Conservation (phyloP, 2,329 filamentous ascomycete species). For the Dothidotthia symphoricarpi region DNA sequence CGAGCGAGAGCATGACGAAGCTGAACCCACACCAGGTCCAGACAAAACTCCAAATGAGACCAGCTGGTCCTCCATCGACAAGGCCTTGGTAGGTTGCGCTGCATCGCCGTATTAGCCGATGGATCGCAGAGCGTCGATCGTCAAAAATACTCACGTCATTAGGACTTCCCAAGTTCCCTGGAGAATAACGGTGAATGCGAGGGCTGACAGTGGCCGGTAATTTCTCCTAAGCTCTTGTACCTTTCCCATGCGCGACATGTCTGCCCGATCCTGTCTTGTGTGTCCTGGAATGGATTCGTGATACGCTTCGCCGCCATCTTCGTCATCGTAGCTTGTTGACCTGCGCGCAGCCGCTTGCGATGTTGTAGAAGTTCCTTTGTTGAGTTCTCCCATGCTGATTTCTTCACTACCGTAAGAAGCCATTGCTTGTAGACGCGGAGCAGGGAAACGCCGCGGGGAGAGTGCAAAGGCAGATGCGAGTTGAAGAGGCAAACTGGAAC, state of each 20-base stretch:
- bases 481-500: too few relatives aligned
- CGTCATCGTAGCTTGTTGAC: slow-evolving; percentile 15
- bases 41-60: slow-evolving; percentile 37
- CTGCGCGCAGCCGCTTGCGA: slow-evolving; percentile 4
- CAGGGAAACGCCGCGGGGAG: slow-evolving; percentile 10
- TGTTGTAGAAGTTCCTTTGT: slow-evolving; percentile 9
- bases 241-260: slow-evolving; percentile 39
- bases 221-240: slow-evolving; percentile 36
- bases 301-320: slow-evolving; percentile 26
- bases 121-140: background rate
- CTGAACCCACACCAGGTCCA: slow-evolving; percentile 38
- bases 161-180: slow-evolving; percentile 38
- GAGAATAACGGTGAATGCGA: slow-evolving; percentile 36
- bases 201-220: slow-evolving; percentile 33
- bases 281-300: slow-evolving; percentile 28
- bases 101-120: slow-evolving; percentile 3
- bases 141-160: slow-evolving; percentile 24
- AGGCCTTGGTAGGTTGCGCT: slow-evolving; percentile 32
- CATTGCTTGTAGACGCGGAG: slow-evolving; percentile 17
- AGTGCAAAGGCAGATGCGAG: background rate
- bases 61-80: slow-evolving; percentile 33
- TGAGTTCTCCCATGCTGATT: slow-evolving; percentile 1
- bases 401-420: slow-evolving; percentile 18
- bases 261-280: slow-evolving; percentile 28
- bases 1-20: slow-evolving; percentile 33